Percentiles rank a stretch among this genome's conserved stretches.
Conservation (phyloP, 495 filamentous ascomycete genomes). For the Xylaria telfairii region DNA sequence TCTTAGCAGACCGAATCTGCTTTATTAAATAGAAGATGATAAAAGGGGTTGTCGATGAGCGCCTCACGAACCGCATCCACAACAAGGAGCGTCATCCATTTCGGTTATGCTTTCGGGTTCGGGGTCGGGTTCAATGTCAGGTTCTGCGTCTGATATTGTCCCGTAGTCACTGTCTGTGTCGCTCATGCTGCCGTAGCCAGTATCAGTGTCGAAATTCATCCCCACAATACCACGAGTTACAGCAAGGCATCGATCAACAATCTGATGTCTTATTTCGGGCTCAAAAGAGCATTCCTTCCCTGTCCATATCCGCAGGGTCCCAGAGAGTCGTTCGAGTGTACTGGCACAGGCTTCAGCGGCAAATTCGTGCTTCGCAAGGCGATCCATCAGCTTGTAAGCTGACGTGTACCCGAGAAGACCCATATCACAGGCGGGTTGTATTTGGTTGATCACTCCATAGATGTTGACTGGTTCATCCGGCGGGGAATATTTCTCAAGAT, state of each 20-base stretch:
- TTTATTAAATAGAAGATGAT: not conserved
- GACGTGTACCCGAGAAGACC: conserved; percentile 79
- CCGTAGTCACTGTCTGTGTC: conserved; percentile 23
- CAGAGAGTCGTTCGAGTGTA: conserved; percentile 59
- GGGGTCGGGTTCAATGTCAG: not conserved
- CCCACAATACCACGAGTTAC: conserved; percentile 59
- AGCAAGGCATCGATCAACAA: conserved; percentile 56
- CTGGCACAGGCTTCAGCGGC: conserved; percentile 50
- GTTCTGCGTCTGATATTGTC: conserved; percentile 12
- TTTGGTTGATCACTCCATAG: conserved; percentile 53
- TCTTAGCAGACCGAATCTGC: conserved; percentile 2
- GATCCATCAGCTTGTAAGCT: conserved; percentile 72
- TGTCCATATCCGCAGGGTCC: conserved; percentile 60
- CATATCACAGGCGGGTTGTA: conserved; percentile 59
- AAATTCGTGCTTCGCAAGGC: conserved; percentile 60
- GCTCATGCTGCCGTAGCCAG: conserved; percentile 57
- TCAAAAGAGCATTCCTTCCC: conserved; percentile 52
- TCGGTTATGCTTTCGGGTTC: conserved; percentile 10
- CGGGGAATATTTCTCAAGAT: conserved; percentile 60
- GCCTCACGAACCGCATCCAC: conserved; percentile 16
- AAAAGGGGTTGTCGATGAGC: not conserved
- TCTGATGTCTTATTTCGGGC: conserved; percentile 48
- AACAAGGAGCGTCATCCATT: conserved; percentile 10
- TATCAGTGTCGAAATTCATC: conserved; percentile 60
- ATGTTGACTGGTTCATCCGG: conserved; percentile 47